Percentiles rank a stretch among this genome's conserved stretches.
phyloP scores from a whole-genome alignment of 208 protist species.

The Zelonia costaricensis region DNA sequence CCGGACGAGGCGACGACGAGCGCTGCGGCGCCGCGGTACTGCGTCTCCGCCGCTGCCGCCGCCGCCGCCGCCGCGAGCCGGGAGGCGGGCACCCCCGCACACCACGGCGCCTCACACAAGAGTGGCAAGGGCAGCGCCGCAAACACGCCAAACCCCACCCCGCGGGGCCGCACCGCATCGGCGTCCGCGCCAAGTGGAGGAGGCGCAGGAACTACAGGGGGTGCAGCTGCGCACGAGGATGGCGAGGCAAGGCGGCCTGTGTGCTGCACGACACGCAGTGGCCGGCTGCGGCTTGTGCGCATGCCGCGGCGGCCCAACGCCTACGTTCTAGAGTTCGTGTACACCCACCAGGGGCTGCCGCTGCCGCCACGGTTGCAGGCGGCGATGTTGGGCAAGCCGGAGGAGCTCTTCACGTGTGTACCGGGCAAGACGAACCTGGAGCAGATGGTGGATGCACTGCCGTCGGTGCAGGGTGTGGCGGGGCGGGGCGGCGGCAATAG shows the following conservation, averaged over 20 bases:
- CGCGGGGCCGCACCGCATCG: too few relatives aligned
- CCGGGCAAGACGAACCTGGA: conserved; percentile 29
- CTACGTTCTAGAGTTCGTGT: conserved; percentile 75
- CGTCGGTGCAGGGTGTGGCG: conserved; percentile 31
- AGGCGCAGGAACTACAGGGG: not conserved
- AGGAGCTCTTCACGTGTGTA: conserved; percentile 10
- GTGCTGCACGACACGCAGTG: conserved; percentile 32
- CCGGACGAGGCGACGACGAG: not conserved
- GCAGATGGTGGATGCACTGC: conserved; percentile 51
- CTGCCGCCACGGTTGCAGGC: conserved; percentile 33
- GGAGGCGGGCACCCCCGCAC: too few relatives aligned
- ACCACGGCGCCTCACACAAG: too few relatives aligned
- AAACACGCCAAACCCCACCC: too few relatives aligned
- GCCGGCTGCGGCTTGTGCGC: conserved; percentile 46
- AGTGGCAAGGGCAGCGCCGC: not conserved
- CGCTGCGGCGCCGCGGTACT: conserved; percentile 12
- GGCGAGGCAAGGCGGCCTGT: too few relatives aligned
- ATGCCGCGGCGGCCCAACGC: conserved; percentile 27
- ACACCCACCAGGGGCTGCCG: conserved; percentile 53
- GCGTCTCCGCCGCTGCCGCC: not conserved
- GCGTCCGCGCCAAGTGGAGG: not conserved
- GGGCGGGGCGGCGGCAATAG: conserved; percentile 21
- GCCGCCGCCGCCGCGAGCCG: not conserved
- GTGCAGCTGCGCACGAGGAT: too few relatives aligned
- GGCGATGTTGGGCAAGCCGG: conserved; percentile 27